Evolutionary conservation across 2,329 filamentous ascomycete genomes (phyloP), one percentile per base, ranked within the genome.

Genomic region (Ophiocordyceps australis): DNA sequence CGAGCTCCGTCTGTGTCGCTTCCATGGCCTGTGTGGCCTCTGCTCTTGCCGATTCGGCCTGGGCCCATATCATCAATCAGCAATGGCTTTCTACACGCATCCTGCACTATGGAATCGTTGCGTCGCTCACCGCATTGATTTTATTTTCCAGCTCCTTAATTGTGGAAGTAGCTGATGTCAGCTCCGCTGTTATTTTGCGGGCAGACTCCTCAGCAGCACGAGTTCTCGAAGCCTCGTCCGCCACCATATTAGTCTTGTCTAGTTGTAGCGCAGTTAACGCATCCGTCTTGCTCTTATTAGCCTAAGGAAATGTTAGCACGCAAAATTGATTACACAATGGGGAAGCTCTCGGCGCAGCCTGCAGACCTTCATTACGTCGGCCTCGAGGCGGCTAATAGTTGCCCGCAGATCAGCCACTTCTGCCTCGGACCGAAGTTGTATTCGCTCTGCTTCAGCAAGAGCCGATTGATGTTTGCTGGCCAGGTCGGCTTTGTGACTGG

Each of bases 1-100:
- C 80, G 23, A 86, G 57, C 46, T 89, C 80, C 3, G 66, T 61
- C 43, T 86, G 79, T 5, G 64, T 62, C 2, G 63, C 52, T 32
- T 69, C 60, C 28, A 65, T 70, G 30, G 75, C 70, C 31, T 69
- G 62, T 36, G 73, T 67, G 33, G 66, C 73, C 14, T 45, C 38
- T 4, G 32, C 30, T 11, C 49, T 27, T 14, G 45, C 37, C 5
- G 37, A 32, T 27, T 53, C 43, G 23, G 40, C 33, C 50, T 57
- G 26, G n/a, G 7, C 9, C 9, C 10, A 23, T 23, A 7, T 23
- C n/a, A 6, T 23, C 14, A 23, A n/a, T 10, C 22, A 13, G 12
- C 13, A 14, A 17, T 24, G 19, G 3, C 6, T 7, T 17, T 10
- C 17, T 11, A 9, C 24, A n/a, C n/a, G n/a, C n/a, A n/a, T n/a